Conservation (phyloP, 805 yeast genomes). For the Lipomyces japonicus region DNA sequence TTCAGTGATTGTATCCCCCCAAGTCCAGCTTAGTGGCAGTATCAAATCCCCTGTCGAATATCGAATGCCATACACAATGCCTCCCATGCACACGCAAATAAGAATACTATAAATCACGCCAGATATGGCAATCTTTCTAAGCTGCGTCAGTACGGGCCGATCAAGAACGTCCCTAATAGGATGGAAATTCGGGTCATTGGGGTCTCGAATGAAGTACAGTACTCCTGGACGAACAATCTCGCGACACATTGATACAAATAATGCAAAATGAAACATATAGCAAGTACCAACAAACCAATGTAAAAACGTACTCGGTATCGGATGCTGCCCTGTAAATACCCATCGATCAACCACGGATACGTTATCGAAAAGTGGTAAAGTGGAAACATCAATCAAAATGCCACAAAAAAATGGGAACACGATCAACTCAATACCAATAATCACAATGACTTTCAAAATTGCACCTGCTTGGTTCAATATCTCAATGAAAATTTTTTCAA, state of each 20-base stretch:
- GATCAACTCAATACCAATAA: slow-evolving; percentile 76
- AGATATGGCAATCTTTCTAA: slow-evolving; percentile 67
- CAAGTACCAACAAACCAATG: slow-evolving; percentile 74
- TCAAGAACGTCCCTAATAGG: slow-evolving; percentile 82
- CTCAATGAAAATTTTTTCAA: slow-evolving; percentile 20
- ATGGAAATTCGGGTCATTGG: slow-evolving; percentile 88
- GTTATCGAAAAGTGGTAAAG: slow-evolving; percentile 52
- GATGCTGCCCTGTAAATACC: slow-evolving; percentile 21
- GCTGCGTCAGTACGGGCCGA: slow-evolving; percentile 66
- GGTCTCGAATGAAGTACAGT: slow-evolving; percentile 84
- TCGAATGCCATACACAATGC: slow-evolving; percentile 50
- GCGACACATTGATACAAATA: slow-evolving; percentile 81
- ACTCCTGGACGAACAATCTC: slow-evolving; percentile 82
- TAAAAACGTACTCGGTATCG: slow-evolving; percentile 31
- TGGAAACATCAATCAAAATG: slow-evolving; percentile 61
- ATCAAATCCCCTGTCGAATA: slow-evolving; percentile 26
- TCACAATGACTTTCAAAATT: slow-evolving; percentile 67
- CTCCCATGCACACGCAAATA: slow-evolving; percentile 72
- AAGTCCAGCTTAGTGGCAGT: slow-evolving; percentile 30
- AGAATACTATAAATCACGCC: slow-evolving; percentile 70
- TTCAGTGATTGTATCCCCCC: slow-evolving; percentile 16
- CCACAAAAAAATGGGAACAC: slow-evolving; percentile 89
- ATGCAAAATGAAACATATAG: slow-evolving; percentile 84
- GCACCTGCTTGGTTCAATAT: slow-evolving; percentile 36
- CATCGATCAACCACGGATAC: slow-evolving; percentile 12